phyloP scores from a whole-genome alignment of 1,139 yeast species.

The Kurtzmaniella quercitrusa region DNA sequence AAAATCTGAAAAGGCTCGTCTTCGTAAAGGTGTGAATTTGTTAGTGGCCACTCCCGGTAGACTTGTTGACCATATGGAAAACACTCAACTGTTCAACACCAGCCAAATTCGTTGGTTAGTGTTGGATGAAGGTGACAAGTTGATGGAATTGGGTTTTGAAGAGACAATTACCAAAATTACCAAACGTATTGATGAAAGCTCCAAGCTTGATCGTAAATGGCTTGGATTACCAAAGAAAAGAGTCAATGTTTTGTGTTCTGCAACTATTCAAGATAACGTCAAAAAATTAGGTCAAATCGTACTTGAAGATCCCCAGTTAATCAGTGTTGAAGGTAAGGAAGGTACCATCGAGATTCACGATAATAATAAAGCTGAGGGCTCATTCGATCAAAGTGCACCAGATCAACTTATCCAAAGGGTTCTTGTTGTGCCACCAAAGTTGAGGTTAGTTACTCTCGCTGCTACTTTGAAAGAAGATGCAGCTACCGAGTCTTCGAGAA shows the following conservation, averaged over 20 bases:
- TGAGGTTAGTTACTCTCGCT: slow-evolving; percentile 77
- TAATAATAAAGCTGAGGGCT: slow-evolving; percentile 25
- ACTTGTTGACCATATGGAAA: slow-evolving; percentile 86
- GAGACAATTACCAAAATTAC: slow-evolving; percentile 83
- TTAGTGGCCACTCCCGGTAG: slow-evolving; percentile 93
- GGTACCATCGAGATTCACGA: slow-evolving; percentile 42
- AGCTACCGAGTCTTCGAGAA: slow-evolving; percentile 33
- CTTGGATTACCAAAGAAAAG: slow-evolving; percentile 65
- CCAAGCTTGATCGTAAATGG: slow-evolving; percentile 36
- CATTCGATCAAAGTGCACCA: slow-evolving; percentile 56
- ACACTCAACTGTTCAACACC: slow-evolving; percentile 67
- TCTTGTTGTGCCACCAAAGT: slow-evolving; percentile 84
- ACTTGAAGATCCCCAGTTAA: slow-evolving; percentile 66
- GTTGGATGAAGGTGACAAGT: slow-evolving; percentile 91
- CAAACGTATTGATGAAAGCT: slow-evolving; percentile 45
- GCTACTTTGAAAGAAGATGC: slow-evolving; percentile 48
- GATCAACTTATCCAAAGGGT: slow-evolving; percentile 82
- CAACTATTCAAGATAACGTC: slow-evolving; percentile 83
- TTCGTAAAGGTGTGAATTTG: slow-evolving; percentile 85
- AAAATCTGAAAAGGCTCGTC: slow-evolving; percentile 85
- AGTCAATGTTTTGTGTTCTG: slow-evolving; percentile 85
- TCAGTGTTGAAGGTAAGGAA: slow-evolving; percentile 32
- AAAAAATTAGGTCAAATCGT: slow-evolving; percentile 76
- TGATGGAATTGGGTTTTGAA: slow-evolving; percentile 94
- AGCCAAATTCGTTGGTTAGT: slow-evolving; percentile 78